These are phyloP conservation scores for Onygenales sp. DNA, from an alignment of 2,329 filamentous ascomycete genomes.

Conservation along the genomic window DNA sequence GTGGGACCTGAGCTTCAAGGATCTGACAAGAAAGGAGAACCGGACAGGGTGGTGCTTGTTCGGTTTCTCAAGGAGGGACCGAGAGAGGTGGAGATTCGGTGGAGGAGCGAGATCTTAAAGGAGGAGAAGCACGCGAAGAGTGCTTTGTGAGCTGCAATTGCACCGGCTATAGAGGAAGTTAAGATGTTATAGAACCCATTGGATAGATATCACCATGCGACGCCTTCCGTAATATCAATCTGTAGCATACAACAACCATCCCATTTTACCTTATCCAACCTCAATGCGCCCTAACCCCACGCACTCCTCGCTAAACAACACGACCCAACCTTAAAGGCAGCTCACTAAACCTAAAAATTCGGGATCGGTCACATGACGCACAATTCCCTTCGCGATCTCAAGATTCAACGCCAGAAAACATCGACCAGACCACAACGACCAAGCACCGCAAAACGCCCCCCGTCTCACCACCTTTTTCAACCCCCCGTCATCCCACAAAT, in stretches of 20 bases:
- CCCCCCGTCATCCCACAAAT: constrained; percentile 22
- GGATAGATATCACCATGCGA: background rate
- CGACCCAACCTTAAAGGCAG: background rate
- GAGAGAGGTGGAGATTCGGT: constrained; percentile 44
- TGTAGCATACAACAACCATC: too few species aligned
- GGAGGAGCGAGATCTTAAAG: constrained; percentile 39
- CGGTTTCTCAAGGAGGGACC: constrained; percentile 49
- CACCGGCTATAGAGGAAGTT: background rate
- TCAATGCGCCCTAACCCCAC: background rate
- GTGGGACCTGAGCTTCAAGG: constrained; percentile 48
- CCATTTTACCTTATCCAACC: too few species aligned
- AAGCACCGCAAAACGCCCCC: constrained; percentile 4
- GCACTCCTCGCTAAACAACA: background rate
- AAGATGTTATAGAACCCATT: background rate
- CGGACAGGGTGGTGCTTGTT: constrained; percentile 48
- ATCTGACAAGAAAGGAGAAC: constrained; percentile 39
- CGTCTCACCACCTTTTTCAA: constrained; percentile 13
- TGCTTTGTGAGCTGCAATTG: constrained; percentile 17
- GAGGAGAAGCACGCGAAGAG: constrained; percentile 23
- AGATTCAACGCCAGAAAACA: constrained; percentile 5
- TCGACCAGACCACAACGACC: constrained; percentile 4
- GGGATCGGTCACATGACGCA: constrained; percentile 12
- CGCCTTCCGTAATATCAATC: too few species aligned
- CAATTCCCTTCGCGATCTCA: constrained; percentile 7
- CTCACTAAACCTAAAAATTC: background rate